A percentile compares a stretch with the other conserved stretches of the same genome.
Evolutionary conservation across 371 early-diverging fungal genomes (phyloP).

Genomic region (Mucor plumbeus): DNA sequence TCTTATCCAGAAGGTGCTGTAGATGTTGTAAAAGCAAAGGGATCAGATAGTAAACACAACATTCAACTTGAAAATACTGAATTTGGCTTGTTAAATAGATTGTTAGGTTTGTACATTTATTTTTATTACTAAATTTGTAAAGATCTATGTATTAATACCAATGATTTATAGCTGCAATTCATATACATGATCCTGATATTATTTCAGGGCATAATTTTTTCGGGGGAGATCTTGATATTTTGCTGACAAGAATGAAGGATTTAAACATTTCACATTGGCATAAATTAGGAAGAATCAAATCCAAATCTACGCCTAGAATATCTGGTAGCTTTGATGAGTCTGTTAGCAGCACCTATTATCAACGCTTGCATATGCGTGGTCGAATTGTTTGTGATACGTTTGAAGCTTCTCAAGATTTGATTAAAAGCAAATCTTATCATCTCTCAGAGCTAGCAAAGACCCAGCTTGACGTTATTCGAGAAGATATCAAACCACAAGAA

Average conservation of each 20-base stretch:
- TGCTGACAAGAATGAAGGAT: slow-evolving; percentile 92
- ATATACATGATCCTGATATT: slow-evolving; percentile 87
- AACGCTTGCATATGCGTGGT: slow-evolving; percentile 71
- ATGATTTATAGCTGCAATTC: slow-evolving; percentile 61
- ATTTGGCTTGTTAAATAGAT: slow-evolving; percentile 59
- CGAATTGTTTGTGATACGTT: slow-evolving; percentile 95
- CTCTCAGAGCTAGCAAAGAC: slow-evolving; percentile 72
- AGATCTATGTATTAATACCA: neutral
- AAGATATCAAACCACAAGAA: slow-evolving; percentile 76
- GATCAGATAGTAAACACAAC: slow-evolving; percentile 24
- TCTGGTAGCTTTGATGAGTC: slow-evolving; percentile 77
- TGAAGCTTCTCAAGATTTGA: slow-evolving; percentile 78
- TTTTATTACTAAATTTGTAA: neutral
- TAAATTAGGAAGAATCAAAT: slow-evolving; percentile 18
- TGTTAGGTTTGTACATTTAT: slow-evolving; percentile 55
- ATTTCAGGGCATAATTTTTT: slow-evolving; percentile 97
- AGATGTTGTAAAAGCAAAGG: slow-evolving; percentile 35
- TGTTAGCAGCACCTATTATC: slow-evolving; percentile 49
- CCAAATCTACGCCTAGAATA: slow-evolving; percentile 66
- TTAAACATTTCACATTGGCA: slow-evolving; percentile 62
- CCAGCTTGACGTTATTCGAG: slow-evolving; percentile 72
- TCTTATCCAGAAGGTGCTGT: slow-evolving; percentile 63
- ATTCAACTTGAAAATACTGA: slow-evolving; percentile 62
- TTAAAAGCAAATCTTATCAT: slow-evolving; percentile 81
- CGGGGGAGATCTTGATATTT: slow-evolving; percentile 90